Conservation (phyloP, 1,284 basidiomycete genomes). For the Leccinum idahoense region DNA sequence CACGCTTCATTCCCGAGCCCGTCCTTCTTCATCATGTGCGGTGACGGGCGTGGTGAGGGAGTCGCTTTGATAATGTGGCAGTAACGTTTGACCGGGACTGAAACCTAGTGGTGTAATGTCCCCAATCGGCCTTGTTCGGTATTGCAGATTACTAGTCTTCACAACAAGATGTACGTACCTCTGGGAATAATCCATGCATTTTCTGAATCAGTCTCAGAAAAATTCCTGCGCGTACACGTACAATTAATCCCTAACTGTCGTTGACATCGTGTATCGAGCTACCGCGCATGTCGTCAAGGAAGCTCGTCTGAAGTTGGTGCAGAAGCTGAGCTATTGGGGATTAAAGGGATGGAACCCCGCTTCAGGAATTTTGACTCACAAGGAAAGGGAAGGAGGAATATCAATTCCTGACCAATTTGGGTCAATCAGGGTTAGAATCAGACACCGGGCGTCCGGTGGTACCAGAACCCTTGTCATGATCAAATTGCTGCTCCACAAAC, state of each 20-base stretch:
- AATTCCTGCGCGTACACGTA: too few species aligned
- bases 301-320: not conserved
- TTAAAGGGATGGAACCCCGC: conserved; percentile 1
- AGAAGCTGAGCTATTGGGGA: not conserved
- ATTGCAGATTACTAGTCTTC: not conserved
- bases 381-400: not conserved
- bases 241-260: conserved; percentile 1
- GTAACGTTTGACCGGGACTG: not conserved
- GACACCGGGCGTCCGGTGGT: not conserved
- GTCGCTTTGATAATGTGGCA: not conserved
- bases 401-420: not conserved
- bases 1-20: conserved; percentile 14
- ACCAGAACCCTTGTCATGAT: conserved; percentile 1
- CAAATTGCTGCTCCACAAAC: conserved; percentile 6
- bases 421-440: conserved; percentile 8
- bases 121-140: not conserved
- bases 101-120: conserved; percentile 1
- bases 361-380: conserved; percentile 1
- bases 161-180: not conserved
- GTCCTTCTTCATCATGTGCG: conserved; percentile 1
- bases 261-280: conserved; percentile 3
- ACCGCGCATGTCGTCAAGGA: conserved; percentile 1
- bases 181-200: not conserved
- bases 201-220: not conserved
- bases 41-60: not conserved